These are phyloP conservation scores for Monosporozyma siamensis DNA, from an alignment of 805 yeast species.

Conservation along the genomic window DNA sequence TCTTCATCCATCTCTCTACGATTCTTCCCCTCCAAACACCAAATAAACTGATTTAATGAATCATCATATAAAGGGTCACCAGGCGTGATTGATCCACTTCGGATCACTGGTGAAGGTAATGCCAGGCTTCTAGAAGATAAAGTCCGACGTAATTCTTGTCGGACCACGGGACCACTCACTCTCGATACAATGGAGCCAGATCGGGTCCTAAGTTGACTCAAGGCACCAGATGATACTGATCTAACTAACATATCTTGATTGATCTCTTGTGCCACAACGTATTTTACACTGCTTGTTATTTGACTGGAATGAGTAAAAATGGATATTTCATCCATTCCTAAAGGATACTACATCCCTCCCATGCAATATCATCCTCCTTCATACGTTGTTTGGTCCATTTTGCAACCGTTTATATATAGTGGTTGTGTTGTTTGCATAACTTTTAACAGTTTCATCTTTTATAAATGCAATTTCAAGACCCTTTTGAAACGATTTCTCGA, in stretches of 20 bases:
- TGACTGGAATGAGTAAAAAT: slow-evolving; percentile 13
- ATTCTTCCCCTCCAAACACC: slow-evolving; percentile 6
- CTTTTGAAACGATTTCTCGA: background rate
- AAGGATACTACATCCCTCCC: no score
- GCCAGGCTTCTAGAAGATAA: background rate
- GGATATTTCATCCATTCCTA: slow-evolving; percentile 15
- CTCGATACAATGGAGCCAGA: background rate
- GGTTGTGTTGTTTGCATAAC: background rate
- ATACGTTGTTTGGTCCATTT: no score
- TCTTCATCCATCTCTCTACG: slow-evolving; percentile 3
- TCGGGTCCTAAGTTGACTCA: slow-evolving; percentile 3
- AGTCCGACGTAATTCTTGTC: slow-evolving; percentile 1
- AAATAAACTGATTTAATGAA: slow-evolving; percentile 8
- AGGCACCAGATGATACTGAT: slow-evolving; percentile 5
- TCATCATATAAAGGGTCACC: slow-evolving; percentile 3
- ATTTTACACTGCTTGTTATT: background rate
- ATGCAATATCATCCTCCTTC: no score
- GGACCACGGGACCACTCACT: background rate
- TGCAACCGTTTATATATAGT: slow-evolving; percentile 3
- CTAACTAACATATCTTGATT: slow-evolving; percentile 2
- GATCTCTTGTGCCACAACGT: slow-evolving; percentile 1
- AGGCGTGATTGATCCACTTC: background rate
- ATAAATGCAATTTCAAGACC: background rate
- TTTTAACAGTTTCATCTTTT: background rate
- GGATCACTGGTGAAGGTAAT: background rate